A percentile compares a stretch with the other conserved stretches of the same genome.
phyloP scores from a whole-genome alignment of 805 yeast genomes.

The Ogataea saltuana region DNA sequence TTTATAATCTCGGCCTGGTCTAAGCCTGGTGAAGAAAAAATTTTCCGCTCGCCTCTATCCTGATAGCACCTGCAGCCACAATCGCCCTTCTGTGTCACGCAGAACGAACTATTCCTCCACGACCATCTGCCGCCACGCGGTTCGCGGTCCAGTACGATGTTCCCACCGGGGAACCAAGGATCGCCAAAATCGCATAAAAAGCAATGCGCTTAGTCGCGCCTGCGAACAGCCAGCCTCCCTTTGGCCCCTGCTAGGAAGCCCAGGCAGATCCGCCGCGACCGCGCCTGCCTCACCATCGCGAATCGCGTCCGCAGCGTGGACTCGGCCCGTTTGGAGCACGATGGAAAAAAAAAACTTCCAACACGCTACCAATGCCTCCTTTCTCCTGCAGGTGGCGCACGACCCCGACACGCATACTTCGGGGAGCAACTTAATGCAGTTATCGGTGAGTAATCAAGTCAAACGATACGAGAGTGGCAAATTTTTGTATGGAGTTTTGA shows the following conservation, averaged over 20 bases:
- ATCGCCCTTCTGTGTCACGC: too few relatives aligned
- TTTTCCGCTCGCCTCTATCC: slow-evolving; percentile 3
- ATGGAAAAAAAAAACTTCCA: slow-evolving; percentile 3
- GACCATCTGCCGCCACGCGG: too few relatives aligned
- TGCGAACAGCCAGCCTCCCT: not conserved
- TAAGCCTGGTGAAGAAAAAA: slow-evolving; percentile 5
- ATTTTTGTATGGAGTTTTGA: too few relatives aligned
- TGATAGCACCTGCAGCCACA: slow-evolving; percentile 6
- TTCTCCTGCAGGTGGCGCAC: slow-evolving; percentile 4
- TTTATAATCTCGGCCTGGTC: slow-evolving; percentile 11
- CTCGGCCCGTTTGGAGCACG: not conserved
- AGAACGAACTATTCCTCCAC: too few relatives aligned
- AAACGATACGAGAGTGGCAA: not conserved
- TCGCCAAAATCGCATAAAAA: not conserved
- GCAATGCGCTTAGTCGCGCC: not conserved
- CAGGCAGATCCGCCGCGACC: not conserved
- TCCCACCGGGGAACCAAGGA: slow-evolving; percentile 1
- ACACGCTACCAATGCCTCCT: slow-evolving; percentile 4
- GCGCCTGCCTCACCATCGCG: too few relatives aligned
- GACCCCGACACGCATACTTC: slow-evolving; percentile 5
- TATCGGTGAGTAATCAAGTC: slow-evolving; percentile 7
- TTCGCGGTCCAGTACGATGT: too few relatives aligned
- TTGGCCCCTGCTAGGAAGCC: not conserved
- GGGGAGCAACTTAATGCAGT: slow-evolving; percentile 3
- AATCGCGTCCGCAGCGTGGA: not conserved